Percentiles rank a stretch among this genome's conserved stretches.
Conservation (phyloP, 2,329 filamentous ascomycete genomes). For the Lecanicillium sp. region DNA sequence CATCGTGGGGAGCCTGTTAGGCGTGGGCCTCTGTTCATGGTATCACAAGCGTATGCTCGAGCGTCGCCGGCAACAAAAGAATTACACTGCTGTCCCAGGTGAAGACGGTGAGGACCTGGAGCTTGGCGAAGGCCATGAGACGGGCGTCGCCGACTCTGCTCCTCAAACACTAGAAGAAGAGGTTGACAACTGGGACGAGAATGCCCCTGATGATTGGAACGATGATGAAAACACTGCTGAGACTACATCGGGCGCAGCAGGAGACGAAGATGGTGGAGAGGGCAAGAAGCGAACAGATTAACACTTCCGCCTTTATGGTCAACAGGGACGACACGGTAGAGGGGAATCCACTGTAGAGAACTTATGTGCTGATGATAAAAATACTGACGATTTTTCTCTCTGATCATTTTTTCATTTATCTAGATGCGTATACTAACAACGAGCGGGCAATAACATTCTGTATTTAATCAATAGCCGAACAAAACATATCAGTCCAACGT, state of each 20-base stretch:
- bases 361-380: too few relatives aligned
- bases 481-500: too few relatives aligned
- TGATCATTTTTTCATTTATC: too few relatives aligned
- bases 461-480: too few relatives aligned
- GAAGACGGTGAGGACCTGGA: conserved; percentile 63
- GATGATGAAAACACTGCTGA: conserved; percentile 36
- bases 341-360: too few relatives aligned
- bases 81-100: conserved; percentile 62
- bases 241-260: conserved; percentile 15
- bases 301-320: too few relatives aligned
- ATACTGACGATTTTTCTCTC: too few relatives aligned
- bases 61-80: conserved; percentile 64
- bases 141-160: conserved; percentile 43
- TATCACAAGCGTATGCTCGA: conserved; percentile 97
- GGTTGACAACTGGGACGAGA: conserved; percentile 92
- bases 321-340: too few relatives aligned
- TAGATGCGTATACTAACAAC: too few relatives aligned
- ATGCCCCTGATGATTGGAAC: conserved; percentile 52
- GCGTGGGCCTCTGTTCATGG: conserved; percentile 69
- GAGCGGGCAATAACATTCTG: too few relatives aligned
- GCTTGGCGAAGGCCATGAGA: conserved; percentile 64
- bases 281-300: too few relatives aligned
- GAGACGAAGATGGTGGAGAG: neutral
- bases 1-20: conserved; percentile 65
- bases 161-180: conserved; percentile 60